Percentiles rank a stretch among this genome's conserved stretches.
Conservation (phyloP, 2,329 filamentous ascomycete species). For the Claviceps cyperi region DNA sequence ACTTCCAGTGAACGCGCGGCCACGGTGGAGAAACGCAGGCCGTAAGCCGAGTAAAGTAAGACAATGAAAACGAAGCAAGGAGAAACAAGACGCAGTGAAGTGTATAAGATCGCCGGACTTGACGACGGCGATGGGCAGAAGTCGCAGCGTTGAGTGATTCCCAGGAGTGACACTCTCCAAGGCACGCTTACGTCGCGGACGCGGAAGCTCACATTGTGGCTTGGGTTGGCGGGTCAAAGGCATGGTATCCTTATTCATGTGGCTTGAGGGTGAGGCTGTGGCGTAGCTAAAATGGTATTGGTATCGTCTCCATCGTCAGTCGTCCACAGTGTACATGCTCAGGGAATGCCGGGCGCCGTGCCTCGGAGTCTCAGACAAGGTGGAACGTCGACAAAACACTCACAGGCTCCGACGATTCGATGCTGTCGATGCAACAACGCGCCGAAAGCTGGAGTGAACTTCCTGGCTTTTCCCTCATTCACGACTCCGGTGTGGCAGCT, state of each 20-base stretch:
- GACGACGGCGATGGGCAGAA: constrained; percentile 5
- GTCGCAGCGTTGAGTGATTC: too few relatives aligned
- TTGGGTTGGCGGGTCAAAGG: too few relatives aligned
- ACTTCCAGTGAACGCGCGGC: background rate
- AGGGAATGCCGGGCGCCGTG: background rate
- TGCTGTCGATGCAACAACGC: background rate
- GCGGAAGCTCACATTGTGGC: too few relatives aligned
- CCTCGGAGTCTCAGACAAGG: background rate
- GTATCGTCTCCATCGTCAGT: too few relatives aligned
- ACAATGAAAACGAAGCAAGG: background rate
- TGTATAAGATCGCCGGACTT: background rate
- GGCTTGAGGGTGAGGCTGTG: too few relatives aligned
- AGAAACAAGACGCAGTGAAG: background rate
- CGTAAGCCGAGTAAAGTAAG: background rate
- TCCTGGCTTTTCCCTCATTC: background rate
- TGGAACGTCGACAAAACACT: too few relatives aligned
- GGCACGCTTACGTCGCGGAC: too few relatives aligned
- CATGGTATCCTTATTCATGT: too few relatives aligned
- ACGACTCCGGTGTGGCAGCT: background rate
- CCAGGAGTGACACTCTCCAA: too few relatives aligned
- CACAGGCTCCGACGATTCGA: background rate
- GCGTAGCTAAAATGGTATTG: too few relatives aligned
- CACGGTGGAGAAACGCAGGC: background rate
- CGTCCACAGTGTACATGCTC: background rate
- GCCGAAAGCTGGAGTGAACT: background rate